Conservation (phyloP, 495 filamentous ascomycete species). For the Penicillium macrosclerotiorum region DNA sequence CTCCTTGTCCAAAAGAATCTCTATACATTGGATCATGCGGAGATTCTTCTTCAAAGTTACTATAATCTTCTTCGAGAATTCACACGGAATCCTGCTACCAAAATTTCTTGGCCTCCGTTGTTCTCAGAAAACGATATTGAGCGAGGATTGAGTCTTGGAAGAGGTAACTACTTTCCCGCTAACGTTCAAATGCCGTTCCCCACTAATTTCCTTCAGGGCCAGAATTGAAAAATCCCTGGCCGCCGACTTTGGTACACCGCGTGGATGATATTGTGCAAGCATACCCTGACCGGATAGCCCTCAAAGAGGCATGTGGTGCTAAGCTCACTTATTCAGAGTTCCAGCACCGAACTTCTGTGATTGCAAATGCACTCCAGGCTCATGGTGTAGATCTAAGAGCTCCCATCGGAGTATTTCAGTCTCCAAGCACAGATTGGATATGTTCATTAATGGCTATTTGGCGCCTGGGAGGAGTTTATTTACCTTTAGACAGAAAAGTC, state of each 20-base stretch:
- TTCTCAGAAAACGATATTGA: slow-evolving; percentile 12
- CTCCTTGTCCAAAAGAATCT: slow-evolving; percentile 21
- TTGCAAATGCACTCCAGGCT: slow-evolving; percentile 17
- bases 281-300: slow-evolving; percentile 7
- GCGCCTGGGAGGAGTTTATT: slow-evolving; percentile 46
- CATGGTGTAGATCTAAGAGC: slow-evolving; percentile 6
- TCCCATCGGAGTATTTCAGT: slow-evolving; percentile 12
- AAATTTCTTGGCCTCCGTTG: slow-evolving; percentile 17
- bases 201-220: slow-evolving; percentile 14
- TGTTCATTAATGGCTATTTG: slow-evolving; percentile 53
- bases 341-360: not conserved
- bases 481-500: slow-evolving; percentile 52
- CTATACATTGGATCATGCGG: slow-evolving; percentile 21
- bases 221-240: slow-evolving; percentile 22
- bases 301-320: slow-evolving; percentile 8
- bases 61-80: slow-evolving; percentile 24
- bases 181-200: not conserved
- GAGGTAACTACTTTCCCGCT: slow-evolving; percentile 9
- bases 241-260: slow-evolving; percentile 32
- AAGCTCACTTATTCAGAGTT: slow-evolving; percentile 17
- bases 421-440: slow-evolving; percentile 41
- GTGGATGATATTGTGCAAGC: slow-evolving; percentile 23
- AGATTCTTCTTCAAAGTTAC: slow-evolving; percentile 30
- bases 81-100: slow-evolving; percentile 18
- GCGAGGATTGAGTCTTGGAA: slow-evolving; percentile 4